These are phyloP conservation scores for Tephrocybe sp. DNA, from an alignment of 768 basidiomycete species.

Conservation along the genomic window DNA sequence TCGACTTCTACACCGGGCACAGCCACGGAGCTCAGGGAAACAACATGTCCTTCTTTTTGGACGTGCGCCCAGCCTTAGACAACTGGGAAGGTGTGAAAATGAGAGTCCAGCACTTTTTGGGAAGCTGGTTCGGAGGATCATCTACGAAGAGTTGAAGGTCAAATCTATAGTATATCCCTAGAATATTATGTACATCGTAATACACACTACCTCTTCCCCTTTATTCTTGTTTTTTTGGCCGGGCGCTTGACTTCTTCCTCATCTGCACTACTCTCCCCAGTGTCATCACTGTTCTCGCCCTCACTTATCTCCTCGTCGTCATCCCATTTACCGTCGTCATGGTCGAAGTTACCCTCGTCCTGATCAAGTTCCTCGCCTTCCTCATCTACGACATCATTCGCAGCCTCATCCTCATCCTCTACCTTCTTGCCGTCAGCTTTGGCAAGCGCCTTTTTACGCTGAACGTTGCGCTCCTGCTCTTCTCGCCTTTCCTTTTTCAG, in stretches of 20 bases:
- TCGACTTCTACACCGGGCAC: slow-evolving; percentile 96
- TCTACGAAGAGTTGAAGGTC: slow-evolving; percentile 2
- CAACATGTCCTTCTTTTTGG: slow-evolving; percentile 86
- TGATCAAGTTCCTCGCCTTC: slow-evolving; percentile 39
- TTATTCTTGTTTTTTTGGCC: slow-evolving; percentile 54
- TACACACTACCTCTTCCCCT: slow-evolving; percentile 42
- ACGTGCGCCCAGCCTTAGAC: slow-evolving; percentile 92
- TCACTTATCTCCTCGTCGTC: slow-evolving; percentile 69
- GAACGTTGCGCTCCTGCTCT: slow-evolving; percentile 91
- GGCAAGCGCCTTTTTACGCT: slow-evolving; percentile 64
- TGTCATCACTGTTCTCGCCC: slow-evolving; percentile 37
- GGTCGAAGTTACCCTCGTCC: slow-evolving; percentile 27
- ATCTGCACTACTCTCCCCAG: slow-evolving; percentile 44
- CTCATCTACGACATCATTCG: slow-evolving; percentile 37
- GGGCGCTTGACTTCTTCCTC: slow-evolving; percentile 47
- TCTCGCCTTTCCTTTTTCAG: slow-evolving; percentile 76
- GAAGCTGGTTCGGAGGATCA: slow-evolving; percentile 25
- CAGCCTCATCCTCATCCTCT: slow-evolving; percentile 30
- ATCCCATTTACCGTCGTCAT: slow-evolving; percentile 44
- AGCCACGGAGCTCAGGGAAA: slow-evolving; percentile 40
- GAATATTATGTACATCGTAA: slow-evolving; percentile 3
- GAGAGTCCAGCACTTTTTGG: slow-evolving; percentile 63
- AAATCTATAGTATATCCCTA: slow-evolving; percentile 4
- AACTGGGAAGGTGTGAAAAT: slow-evolving; percentile 92
- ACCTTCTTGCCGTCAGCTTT: slow-evolving; percentile 15